These are phyloP conservation scores for Colletotrichum somersetense DNA, from an alignment of 2,329 filamentous ascomycete genomes.

Conservation along the genomic window DNA sequence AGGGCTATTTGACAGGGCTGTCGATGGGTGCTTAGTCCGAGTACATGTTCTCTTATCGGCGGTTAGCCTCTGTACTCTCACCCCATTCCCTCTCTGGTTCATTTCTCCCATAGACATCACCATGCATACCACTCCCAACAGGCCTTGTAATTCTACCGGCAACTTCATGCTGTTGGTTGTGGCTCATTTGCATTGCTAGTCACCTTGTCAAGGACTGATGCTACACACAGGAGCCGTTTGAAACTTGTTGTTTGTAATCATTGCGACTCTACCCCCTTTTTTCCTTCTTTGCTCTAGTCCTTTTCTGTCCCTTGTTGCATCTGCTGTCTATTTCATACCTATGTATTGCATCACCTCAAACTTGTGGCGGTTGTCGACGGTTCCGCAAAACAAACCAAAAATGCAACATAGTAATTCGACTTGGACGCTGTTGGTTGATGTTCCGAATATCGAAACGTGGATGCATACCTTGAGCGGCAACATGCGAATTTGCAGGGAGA, in stretches of 20 bases:
- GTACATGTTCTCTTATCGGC: neutral
- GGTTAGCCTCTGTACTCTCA: neutral
- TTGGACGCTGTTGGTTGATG: conserved; percentile 10
- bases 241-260: neutral
- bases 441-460: conserved; percentile 28
- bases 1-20: conserved; percentile 15
- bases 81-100: neutral
- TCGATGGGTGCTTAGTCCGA: neutral
- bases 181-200: neutral
- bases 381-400: neutral
- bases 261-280: neutral
- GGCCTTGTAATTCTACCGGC: conserved; percentile 1
- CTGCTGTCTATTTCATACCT: neutral
- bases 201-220: no score
- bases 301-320: neutral
- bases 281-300: neutral
- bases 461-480: conserved; percentile 24
- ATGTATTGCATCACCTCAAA: conserved; percentile 9
- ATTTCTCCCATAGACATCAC: neutral
- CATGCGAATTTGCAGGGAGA: conserved; percentile 27
- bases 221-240: neutral
- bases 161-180: conserved; percentile 4
- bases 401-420: conserved; percentile 5
- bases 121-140: conserved; percentile 1
- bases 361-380: conserved; percentile 18